Percentiles rank a stretch among this genome's conserved stretches.
Evolutionary conservation across 345 rosid genomes (phyloP).

Genomic region (Sonneratia caseolaris): DNA sequence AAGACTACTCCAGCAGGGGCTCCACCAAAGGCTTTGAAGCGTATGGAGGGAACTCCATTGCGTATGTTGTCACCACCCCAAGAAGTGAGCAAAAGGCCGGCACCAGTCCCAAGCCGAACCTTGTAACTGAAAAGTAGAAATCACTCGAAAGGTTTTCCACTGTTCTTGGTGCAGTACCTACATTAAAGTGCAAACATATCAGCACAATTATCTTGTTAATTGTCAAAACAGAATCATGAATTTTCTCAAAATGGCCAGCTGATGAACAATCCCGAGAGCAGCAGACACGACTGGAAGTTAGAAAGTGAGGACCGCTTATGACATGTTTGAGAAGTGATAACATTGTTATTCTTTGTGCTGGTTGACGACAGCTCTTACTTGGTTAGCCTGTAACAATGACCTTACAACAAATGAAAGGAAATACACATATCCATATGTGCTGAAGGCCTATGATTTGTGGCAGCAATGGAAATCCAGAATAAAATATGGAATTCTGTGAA

Average conservation of each 20-base stretch:
- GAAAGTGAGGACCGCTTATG: background rate
- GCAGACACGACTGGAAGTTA: background rate
- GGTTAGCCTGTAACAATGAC: background rate
- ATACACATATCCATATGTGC: background rate
- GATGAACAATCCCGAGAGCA: background rate
- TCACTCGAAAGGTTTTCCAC: conserved; percentile 14
- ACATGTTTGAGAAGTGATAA: background rate
- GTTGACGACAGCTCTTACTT: background rate
- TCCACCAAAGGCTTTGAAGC: conserved; percentile 38
- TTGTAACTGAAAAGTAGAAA: conserved; percentile 45
- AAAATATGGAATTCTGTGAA: conserved; percentile 2
- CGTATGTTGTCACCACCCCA: conserved; percentile 57
- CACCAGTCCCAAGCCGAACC: conserved; percentile 79
- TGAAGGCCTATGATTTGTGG: background rate
- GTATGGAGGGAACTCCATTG: conserved; percentile 53
- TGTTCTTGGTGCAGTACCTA: conserved; percentile 42
- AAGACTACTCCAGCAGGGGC: conserved; percentile 49
- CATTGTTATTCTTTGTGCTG: no score
- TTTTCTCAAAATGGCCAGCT: background rate
- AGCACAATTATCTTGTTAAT: background rate
- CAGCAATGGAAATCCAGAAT: background rate
- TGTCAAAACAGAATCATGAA: background rate
- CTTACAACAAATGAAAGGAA: background rate
- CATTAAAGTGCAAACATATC: conserved; percentile 4
- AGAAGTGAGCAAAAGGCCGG: conserved; percentile 72